phyloP scores from a whole-genome alignment of 164 flowering plant species.

The Sedum album region DNA sequence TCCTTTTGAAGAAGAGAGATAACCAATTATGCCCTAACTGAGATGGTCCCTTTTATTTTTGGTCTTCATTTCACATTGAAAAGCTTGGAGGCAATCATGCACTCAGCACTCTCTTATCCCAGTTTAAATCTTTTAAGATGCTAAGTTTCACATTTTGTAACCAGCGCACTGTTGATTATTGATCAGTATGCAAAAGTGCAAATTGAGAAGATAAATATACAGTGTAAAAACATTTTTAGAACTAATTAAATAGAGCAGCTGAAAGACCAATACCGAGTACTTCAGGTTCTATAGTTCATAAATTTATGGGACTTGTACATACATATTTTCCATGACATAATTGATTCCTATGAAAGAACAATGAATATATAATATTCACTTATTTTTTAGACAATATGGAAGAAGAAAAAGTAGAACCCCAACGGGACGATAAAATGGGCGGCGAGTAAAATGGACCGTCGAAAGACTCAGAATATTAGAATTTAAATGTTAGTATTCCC shows the following conservation, averaged over 20 bases:
- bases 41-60: not conserved
- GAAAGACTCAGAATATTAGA: not conserved
- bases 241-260: too few relatives aligned
- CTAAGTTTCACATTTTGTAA: too few relatives aligned
- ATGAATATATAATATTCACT: not conserved
- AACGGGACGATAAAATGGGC: not conserved
- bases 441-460: not conserved
- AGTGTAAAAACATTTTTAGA: too few relatives aligned
- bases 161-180: not conserved
- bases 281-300: too few relatives aligned
- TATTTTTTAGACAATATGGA: not conserved
- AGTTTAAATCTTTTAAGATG: not conserved
- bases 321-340: too few relatives aligned
- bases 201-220: too few relatives aligned
- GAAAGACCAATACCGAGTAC: too few relatives aligned
- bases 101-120: not conserved
- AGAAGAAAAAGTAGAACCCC: not conserved
- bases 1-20: not conserved
- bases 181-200: not conserved
- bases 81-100: not conserved
- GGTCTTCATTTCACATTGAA: constrained; percentile 5
- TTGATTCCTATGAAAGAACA: too few relatives aligned
- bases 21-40: not conserved
- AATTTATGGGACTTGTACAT: too few relatives aligned
- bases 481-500: not conserved